Percentiles rank a stretch among this genome's conserved stretches.
Conservation (phyloP, 257 asterid species). For the Scutellaria galericulata region DNA sequence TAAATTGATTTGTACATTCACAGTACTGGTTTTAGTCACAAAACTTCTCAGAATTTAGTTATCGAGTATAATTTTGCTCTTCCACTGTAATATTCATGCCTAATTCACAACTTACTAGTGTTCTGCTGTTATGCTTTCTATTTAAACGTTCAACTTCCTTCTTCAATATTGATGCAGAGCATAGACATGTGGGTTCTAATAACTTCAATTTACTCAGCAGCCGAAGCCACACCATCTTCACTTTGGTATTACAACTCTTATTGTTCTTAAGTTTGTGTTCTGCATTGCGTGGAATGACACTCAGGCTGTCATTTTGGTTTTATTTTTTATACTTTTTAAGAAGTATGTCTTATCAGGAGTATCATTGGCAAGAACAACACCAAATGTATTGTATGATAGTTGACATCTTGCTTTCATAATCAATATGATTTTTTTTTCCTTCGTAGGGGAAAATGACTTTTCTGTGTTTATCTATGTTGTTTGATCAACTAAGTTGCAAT, state of each 20-base stretch:
- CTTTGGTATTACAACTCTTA: slow-evolving; percentile 61
- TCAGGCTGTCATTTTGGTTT: slow-evolving; percentile 5
- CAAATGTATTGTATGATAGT: neutral
- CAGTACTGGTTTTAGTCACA: neutral
- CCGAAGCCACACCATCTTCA: slow-evolving; percentile 93
- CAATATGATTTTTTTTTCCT: slow-evolving; percentile 6
- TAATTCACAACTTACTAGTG: slow-evolving; percentile 19
- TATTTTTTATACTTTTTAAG: neutral
- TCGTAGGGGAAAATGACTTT: slow-evolving; percentile 12
- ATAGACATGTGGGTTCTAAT: slow-evolving; percentile 88
- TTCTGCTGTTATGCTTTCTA: slow-evolving; percentile 3
- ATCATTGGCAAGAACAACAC: neutral
- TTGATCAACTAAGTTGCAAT: slow-evolving; percentile 10
- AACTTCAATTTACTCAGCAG: slow-evolving; percentile 90
- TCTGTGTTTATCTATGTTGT: slow-evolving; percentile 1
- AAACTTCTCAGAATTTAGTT: neutral
- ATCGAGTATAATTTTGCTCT: slow-evolving; percentile 3
- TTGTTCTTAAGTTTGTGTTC: slow-evolving; percentile 32
- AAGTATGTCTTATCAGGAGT: neutral
- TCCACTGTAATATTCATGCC: slow-evolving; percentile 9
- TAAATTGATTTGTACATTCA: slow-evolving; percentile 36
- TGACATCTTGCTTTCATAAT: slow-evolving; percentile 22
- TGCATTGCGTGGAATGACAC: slow-evolving; percentile 14
- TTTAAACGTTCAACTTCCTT: slow-evolving; percentile 22
- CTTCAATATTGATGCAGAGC: slow-evolving; percentile 59